These are phyloP conservation scores for Eudorina sp. DNA, from an alignment of 139 green algal genomes.

Conservation along the genomic window DNA sequence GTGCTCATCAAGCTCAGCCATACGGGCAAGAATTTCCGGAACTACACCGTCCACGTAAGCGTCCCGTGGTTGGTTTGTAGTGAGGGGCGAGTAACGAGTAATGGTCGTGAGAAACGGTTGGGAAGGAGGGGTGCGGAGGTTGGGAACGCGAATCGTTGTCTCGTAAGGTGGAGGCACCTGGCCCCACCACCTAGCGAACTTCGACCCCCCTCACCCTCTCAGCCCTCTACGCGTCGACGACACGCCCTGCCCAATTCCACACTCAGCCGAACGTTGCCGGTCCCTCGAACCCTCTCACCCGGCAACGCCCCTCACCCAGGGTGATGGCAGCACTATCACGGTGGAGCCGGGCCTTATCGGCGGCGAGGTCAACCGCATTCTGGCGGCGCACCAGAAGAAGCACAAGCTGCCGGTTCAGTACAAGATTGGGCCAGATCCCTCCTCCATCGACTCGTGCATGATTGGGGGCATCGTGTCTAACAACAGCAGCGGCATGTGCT, in stretches of 20 bases:
- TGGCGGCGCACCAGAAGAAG: conserved; percentile 84
- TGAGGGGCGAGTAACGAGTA: too few relatives aligned
- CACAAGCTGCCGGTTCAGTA: conserved; percentile 89
- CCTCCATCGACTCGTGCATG: conserved; percentile 92
- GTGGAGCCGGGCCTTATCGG: conserved; percentile 96
- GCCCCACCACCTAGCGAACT: too few relatives aligned
- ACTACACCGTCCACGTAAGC: conserved; percentile 90
- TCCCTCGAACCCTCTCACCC: too few relatives aligned
- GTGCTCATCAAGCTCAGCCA: conserved; percentile 98
- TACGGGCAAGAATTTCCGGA: conserved; percentile 95
- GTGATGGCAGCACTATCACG: conserved; percentile 93
- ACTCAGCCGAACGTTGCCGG: too few relatives aligned
- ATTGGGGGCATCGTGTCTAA: conserved; percentile 97
- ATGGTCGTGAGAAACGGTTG: too few relatives aligned
- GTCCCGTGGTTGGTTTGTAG: too few relatives aligned
- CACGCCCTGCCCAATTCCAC: too few relatives aligned
- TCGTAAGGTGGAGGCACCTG: too few relatives aligned
- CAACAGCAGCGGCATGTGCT: conserved; percentile 99
- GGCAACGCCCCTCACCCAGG: conserved; percentile 73
- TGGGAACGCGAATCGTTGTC: too few relatives aligned
- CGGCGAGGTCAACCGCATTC: conserved; percentile 94
- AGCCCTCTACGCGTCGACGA: too few relatives aligned
- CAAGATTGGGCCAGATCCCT: conserved; percentile 98
- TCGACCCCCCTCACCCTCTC: too few relatives aligned
- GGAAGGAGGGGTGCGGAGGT: too few relatives aligned